Base-by-base conservation (phyloP, 2,329 filamentous ascomycete species). In the Xylaria sp. region DNA sequence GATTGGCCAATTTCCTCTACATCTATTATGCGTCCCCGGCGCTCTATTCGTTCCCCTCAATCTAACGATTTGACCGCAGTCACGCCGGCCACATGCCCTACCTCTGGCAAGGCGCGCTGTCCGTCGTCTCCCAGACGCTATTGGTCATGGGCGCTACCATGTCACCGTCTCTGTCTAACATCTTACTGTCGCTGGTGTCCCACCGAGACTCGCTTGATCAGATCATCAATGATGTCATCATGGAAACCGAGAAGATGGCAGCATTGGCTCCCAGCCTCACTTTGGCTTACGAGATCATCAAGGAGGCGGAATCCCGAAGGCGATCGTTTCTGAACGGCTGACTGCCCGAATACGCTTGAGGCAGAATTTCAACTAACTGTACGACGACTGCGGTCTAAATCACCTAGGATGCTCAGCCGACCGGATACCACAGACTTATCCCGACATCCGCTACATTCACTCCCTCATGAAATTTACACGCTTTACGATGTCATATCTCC, bases 11-110 rank as follows among this genome's bases (percentile, higher is more conserved):
- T 54, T 40, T 57, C 42, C 37, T 56, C 50, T 38, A 43, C 26
- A n/a, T 50, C 52, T 46, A 59, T 57, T 26, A 61, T 67, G 52
- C 66, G 57, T 62, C 50, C 47, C 57, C 56, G 52, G 52, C 52
- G 56, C 55, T 63, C 60, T 51, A 43, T 50, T 50, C 52, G 54
- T 54, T 56, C 48, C 57, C 59, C n/a, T n/a, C 51, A 69, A 70
- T 71, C 72, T 75, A 72, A 74, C 66, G 45, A 71, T 69, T 69
- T 69, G 56, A 52, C 66, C 66, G 63, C 66, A 88, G 85, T 73
- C 90, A 92, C 67, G 88, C 88, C 56, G 90, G 90, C 46, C 90
- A 93, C 69, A 87, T 94, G 76, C 90, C 90, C 11, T 94, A 93
- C 72, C 81, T 93, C 18, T 94, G 89, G 87, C 90, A 93, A 75